Percentiles rank a stretch among this genome's conserved stretches.
These are phyloP conservation scores for Dothidotthia symphoricarpi DNA, from an alignment of 2,329 filamentous ascomycete species.

Conservation along the genomic window DNA sequence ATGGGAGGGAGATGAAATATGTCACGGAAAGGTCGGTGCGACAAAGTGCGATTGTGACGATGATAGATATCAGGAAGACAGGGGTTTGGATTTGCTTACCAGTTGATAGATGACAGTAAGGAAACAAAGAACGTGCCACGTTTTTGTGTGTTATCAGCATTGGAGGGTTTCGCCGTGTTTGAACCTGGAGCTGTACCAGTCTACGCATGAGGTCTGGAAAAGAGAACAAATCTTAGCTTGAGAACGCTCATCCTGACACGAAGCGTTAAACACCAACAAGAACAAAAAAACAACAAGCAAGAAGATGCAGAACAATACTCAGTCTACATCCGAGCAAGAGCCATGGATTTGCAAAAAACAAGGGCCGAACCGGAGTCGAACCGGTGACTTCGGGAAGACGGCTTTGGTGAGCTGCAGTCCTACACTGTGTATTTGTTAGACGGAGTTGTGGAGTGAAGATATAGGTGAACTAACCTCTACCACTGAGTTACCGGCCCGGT, in stretches of 20 bases:
- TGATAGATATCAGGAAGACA: too few species aligned
- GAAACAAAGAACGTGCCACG: too few species aligned
- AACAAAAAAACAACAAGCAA: conserved; percentile 11
- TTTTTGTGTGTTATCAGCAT: conserved; percentile 34
- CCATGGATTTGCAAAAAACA: too few species aligned
- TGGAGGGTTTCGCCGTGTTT: conserved; percentile 50
- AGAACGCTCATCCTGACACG: too few species aligned
- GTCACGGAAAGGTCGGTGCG: too few species aligned
- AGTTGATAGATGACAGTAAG: too few species aligned
- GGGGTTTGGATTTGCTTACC: too few species aligned
- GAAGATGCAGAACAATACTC: not conserved
- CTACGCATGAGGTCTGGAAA: conserved; percentile 46
- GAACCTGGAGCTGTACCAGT: conserved; percentile 51
- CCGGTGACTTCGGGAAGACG: conserved; percentile 18
- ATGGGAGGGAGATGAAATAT: conserved; percentile 15
- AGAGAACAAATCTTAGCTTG: conserved; percentile 21
- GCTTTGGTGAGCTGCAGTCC: conserved; percentile 14
- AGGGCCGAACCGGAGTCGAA: conserved; percentile 19
- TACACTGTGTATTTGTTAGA: conserved; percentile 10
- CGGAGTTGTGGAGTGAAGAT: not conserved
- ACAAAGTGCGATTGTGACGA: too few species aligned
- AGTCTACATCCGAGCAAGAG: too few species aligned
- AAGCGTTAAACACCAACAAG: conserved; percentile 19
- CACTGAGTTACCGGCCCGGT: conserved; percentile 15
- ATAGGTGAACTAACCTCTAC: conserved; percentile 3